Conservation (phyloP, 1,284 basidiomycete genomes). For the Athelia sp. region DNA sequence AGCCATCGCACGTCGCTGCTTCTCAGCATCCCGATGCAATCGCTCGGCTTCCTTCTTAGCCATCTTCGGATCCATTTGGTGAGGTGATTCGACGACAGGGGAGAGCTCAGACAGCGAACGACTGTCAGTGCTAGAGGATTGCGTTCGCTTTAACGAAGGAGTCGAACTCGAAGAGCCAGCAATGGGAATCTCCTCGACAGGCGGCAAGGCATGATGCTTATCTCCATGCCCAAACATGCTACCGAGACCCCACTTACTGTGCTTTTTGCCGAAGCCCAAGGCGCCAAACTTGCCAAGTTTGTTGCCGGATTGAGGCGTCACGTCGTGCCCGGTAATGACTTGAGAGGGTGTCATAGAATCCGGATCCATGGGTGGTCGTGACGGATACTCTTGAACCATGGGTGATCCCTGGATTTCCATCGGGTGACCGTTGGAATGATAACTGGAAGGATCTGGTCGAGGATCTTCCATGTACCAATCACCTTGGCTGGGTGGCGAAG, state of each 20-base stretch:
- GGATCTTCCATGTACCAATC: conserved; percentile 67
- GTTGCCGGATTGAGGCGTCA: conserved; percentile 28
- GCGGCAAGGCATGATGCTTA: conserved; percentile 59
- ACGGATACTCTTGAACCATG: conserved; percentile 44
- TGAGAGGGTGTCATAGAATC: conserved; percentile 27
- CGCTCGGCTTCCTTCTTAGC: conserved; percentile 88
- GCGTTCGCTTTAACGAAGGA: conserved; percentile 79
- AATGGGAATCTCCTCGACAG: conserved; percentile 61
- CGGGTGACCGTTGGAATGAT: conserved; percentile 30
- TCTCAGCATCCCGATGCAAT: conserved; percentile 81
- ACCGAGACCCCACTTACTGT: conserved; percentile 54
- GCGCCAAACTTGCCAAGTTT: conserved; percentile 52
- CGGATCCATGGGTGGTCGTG: conserved; percentile 35
- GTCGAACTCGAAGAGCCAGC: conserved; percentile 42
- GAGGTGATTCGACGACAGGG: conserved; percentile 32
- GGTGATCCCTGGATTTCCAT: conserved; percentile 52
- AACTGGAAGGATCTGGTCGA: conserved; percentile 36
- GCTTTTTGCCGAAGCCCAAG: conserved; percentile 62
- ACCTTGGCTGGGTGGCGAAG: conserved; percentile 22
- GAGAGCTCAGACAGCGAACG: conserved; percentile 54
- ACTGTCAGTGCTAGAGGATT: conserved; percentile 76
- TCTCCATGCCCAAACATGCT: conserved; percentile 77
- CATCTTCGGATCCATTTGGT: conserved; percentile 71
- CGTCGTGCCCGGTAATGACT: conserved; percentile 17
- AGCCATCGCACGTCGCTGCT: conserved; percentile 77